Percentiles rank a stretch among this genome's conserved stretches.
These are phyloP conservation scores for Forsythia viridissima DNA, from an alignment of 257 asterid genomes.

Conservation along the genomic window DNA sequence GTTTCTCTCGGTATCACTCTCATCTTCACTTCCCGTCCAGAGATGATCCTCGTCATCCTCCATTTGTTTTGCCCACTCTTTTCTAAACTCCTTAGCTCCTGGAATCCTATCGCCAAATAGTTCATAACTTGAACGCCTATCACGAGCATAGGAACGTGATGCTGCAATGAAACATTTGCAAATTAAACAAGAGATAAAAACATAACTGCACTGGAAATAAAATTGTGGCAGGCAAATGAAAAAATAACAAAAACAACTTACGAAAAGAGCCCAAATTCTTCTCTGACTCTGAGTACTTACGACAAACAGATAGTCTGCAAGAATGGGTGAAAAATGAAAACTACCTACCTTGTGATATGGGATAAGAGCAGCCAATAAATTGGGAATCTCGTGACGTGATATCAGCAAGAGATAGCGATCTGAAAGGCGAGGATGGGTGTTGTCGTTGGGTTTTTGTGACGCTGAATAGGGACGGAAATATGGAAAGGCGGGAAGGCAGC, in stretches of 20 bases:
- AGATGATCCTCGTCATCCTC: conserved; percentile 88
- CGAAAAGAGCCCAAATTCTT: background rate
- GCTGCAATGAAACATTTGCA: conserved; percentile 41
- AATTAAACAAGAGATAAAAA: background rate
- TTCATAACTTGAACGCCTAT: conserved; percentile 59
- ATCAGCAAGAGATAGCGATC: conserved; percentile 15
- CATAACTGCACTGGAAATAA: background rate
- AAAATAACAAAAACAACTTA: background rate
- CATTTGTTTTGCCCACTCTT: conserved; percentile 79
- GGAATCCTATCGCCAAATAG: conserved; percentile 73
- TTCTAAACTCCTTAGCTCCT: conserved; percentile 61
- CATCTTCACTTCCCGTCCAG: conserved; percentile 90
- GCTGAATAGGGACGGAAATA: background rate
- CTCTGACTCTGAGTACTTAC: conserved; percentile 13
- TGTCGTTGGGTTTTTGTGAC: conserved; percentile 26
- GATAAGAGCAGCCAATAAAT: conserved; percentile 16
- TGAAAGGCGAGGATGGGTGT: conserved; percentile 8
- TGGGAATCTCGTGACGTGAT: conserved; percentile 10
- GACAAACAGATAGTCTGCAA: conserved; percentile 38
- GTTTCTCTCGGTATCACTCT: conserved; percentile 49
- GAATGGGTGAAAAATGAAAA: background rate
- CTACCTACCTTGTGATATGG: conserved; percentile 45
- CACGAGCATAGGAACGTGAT: conserved; percentile 60
- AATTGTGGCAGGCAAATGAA: background rate
- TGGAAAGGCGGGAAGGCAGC: conserved; percentile 36